Evolutionary conservation across 2,329 filamentous ascomycete genomes (phyloP), one percentile per base, ranked within the genome.

Genomic region (Alternaria ethzedia): DNA sequence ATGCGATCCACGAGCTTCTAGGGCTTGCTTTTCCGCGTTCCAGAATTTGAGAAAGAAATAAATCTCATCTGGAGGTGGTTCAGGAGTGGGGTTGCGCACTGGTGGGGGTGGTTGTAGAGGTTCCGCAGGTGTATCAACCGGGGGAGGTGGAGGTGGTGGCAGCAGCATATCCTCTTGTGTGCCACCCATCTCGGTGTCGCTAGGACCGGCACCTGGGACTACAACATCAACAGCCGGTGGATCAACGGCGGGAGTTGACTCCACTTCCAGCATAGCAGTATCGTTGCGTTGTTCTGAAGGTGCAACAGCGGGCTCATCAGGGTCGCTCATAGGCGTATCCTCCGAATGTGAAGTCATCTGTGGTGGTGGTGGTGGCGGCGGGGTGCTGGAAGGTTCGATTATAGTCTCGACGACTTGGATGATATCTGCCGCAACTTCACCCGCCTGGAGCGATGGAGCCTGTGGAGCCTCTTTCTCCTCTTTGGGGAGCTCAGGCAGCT

Each of bases 31-130:
- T n/a, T 79, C 74, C 3, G 79, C 64, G 32, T 81, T 71, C 67
- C 80, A 82, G 28, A 76, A 70, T 57, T 82, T 82, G 17, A 82
- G 59, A 68, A 82, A 81, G 66, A 81, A 78, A 57, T 80, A 81
- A 3, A 81, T 75, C 54, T 81, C 77, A n/a, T 75, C 74, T 46
- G 72, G 67, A 11, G 71, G 68, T 44, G 69, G 67, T 13, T 70
- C 67, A 12, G 75, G 72, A n/a, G 69, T 68, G 12, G 64, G 68
- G 3, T 52, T 44, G 21, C 70, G 66, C 10, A 68, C 62, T 54
- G 71, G 72, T 26, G 67, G 70, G 10, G 73, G 70, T 21, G 66
- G 70, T 12, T 67, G 69, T 26, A 69, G 20, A 25, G 63, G 56
- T 30, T 70, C 74, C 6, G 57, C 50, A 15, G 61, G 64, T 13